A percentile compares a stretch with the other conserved stretches of the same genome.
Conservation (phyloP, 2,329 filamentous ascomycete genomes). For the Rhynchosporium agropyri region DNA sequence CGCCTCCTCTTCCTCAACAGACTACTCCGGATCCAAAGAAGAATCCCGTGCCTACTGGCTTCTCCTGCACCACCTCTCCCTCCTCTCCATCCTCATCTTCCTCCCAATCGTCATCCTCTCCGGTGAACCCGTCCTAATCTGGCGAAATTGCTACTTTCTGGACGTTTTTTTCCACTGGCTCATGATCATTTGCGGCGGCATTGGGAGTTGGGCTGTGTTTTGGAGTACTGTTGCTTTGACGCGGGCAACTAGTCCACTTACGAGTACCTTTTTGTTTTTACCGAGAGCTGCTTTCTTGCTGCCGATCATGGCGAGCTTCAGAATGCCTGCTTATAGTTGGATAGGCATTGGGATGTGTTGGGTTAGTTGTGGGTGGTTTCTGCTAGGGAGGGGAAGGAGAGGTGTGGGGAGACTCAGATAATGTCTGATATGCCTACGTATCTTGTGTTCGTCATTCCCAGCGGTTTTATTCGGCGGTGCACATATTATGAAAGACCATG, state of each 20-base stretch:
- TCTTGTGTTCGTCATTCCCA: neutral
- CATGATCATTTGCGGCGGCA: slow-evolving; percentile 52
- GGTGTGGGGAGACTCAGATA: slow-evolving; percentile 30
- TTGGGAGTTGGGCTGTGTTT: slow-evolving; percentile 53
- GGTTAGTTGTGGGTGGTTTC: slow-evolving; percentile 53
- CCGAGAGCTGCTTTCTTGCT: slow-evolving; percentile 53
- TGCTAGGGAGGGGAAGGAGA: slow-evolving; percentile 48
- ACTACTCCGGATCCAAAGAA: slow-evolving; percentile 45
- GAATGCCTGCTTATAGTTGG: slow-evolving; percentile 54
- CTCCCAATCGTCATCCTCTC: slow-evolving; percentile 53
- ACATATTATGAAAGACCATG: too few relatives aligned
- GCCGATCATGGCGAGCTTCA: slow-evolving; percentile 50
- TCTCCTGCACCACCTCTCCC: slow-evolving; percentile 54
- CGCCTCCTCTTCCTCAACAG: slow-evolving; percentile 29
- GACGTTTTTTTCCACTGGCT: slow-evolving; percentile 60
- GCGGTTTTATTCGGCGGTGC: too few relatives aligned
- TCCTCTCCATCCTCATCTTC: slow-evolving; percentile 52
- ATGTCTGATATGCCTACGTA: neutral
- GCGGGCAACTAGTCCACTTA: slow-evolving; percentile 53
- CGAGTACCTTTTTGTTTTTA: slow-evolving; percentile 52
- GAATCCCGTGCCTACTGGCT: slow-evolving; percentile 55
- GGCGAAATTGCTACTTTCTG: slow-evolving; percentile 55
- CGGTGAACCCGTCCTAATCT: slow-evolving; percentile 52
- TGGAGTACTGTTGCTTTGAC: slow-evolving; percentile 51
- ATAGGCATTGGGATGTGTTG: slow-evolving; percentile 54